Conservation (phyloP, 164 flowering plant genomes). For the Paratinospora sagittata region DNA sequence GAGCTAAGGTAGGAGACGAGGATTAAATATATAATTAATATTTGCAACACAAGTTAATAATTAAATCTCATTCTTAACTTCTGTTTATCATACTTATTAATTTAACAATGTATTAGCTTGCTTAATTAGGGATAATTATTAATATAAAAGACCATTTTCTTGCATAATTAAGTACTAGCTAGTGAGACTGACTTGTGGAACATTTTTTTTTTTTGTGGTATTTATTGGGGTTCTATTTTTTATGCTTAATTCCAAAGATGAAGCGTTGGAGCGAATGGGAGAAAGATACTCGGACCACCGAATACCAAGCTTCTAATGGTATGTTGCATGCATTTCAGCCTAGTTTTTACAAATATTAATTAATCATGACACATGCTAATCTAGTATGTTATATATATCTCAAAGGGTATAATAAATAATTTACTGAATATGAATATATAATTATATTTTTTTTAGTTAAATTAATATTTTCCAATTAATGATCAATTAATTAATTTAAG, state of each 20-base stretch:
- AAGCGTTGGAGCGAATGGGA: slow-evolving; percentile 58
- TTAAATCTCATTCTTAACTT: too few relatives aligned
- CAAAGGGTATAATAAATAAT: too few relatives aligned
- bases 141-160: background rate
- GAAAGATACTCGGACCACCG: slow-evolving; percentile 46
- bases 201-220: background rate
- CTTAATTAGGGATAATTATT: too few relatives aligned
- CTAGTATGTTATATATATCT: too few relatives aligned
- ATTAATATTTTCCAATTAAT: background rate
- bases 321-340: background rate
- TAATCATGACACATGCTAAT: too few relatives aligned
- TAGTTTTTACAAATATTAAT: too few relatives aligned
- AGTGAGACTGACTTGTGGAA: background rate
- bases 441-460: too few relatives aligned
- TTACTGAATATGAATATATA: too few relatives aligned
- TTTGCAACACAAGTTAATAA: too few relatives aligned
- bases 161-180: too few relatives aligned
- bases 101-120: too few relatives aligned
- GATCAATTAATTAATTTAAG: background rate
- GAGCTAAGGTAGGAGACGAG: slow-evolving; percentile 43
- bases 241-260: slow-evolving; percentile 30
- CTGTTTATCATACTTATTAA: background rate
- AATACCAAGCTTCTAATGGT: slow-evolving; percentile 51
- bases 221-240: background rate
- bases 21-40: too few relatives aligned